These are phyloP conservation scores for Emmonsia crescens DNA, from an alignment of 2,329 filamentous ascomycete species.

Conservation along the genomic window DNA sequence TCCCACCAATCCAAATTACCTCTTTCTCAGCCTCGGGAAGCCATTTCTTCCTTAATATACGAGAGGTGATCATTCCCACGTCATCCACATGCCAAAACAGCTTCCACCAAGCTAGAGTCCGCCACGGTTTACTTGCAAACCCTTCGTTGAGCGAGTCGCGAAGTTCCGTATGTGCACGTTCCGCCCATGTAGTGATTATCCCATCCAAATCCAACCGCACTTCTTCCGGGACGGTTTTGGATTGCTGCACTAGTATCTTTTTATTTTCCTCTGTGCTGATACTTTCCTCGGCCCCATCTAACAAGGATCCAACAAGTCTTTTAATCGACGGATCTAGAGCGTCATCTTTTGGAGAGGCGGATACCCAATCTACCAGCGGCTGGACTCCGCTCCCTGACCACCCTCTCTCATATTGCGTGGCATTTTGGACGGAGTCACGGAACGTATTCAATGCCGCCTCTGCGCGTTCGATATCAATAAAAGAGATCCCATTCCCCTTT, in stretches of 20 bases:
- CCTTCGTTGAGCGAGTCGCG: conserved; percentile 68
- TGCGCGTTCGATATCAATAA: conserved; percentile 55
- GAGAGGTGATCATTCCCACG: conserved; percentile 68
- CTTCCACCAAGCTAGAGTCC: conserved; percentile 82
- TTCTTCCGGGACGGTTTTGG: conserved; percentile 30
- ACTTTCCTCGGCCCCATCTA: conserved; percentile 35
- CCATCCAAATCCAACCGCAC: conserved; percentile 43
- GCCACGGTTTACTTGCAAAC: conserved; percentile 67
- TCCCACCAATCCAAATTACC: conserved; percentile 72
- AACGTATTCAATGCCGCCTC: conserved; percentile 54
- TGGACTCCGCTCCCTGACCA: conserved; percentile 67
- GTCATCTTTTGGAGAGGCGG: conserved; percentile 31
- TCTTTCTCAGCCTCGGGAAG: conserved; percentile 67
- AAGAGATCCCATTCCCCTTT: conserved; percentile 26
- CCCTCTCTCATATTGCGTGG: conserved; percentile 58
- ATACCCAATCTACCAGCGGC: conserved; percentile 54
- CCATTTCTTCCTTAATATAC: conserved; percentile 67
- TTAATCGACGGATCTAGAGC: conserved; percentile 56
- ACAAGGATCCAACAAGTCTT: conserved; percentile 55
- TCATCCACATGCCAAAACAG: conserved; percentile 92
- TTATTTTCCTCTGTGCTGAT: conserved; percentile 20
- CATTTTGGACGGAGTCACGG: conserved; percentile 58
- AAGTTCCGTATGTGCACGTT: conserved; percentile 70
- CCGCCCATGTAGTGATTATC: conserved; percentile 61
- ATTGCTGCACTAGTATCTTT: conserved; percentile 21